A percentile compares a stretch with the other conserved stretches of the same genome.
These are phyloP conservation scores for Leucocoprinus sp. DNA, from an alignment of 768 basidiomycete genomes.

Conservation along the genomic window DNA sequence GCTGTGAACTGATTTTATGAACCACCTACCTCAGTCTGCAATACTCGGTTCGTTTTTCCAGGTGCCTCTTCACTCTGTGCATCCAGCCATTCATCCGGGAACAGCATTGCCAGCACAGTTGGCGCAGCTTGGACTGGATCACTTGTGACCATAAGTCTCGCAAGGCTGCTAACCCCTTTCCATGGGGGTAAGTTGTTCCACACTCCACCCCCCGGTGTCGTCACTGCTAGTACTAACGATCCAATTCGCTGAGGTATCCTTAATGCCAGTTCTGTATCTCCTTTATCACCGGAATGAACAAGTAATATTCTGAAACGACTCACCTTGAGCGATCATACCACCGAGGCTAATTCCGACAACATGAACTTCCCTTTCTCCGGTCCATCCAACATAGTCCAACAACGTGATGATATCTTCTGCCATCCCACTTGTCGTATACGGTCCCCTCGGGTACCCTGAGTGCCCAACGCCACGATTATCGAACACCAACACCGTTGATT, in stretches of 20 bases:
- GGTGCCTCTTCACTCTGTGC: conserved; percentile 43
- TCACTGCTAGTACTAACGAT: conserved; percentile 61
- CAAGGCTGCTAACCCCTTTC: conserved; percentile 28
- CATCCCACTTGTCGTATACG: conserved; percentile 73
- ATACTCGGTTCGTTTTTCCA: conserved; percentile 56
- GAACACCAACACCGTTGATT: conserved; percentile 64
- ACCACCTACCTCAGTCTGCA: conserved; percentile 42
- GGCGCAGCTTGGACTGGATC: conserved; percentile 42
- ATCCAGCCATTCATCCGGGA: conserved; percentile 54
- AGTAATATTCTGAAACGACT: no score
- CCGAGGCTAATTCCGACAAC: conserved; percentile 72
- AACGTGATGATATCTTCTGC: conserved; percentile 64
- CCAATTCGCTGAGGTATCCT: conserved; percentile 59
- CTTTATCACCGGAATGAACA: neutral
- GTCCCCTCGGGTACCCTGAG: conserved; percentile 61
- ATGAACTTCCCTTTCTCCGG: conserved; percentile 47
- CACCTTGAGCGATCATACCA: conserved; percentile 80
- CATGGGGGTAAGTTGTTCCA: conserved; percentile 56
- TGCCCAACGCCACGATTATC: conserved; percentile 83
- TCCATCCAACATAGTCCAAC: conserved; percentile 70
- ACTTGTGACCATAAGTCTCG: conserved; percentile 31
- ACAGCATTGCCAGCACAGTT: conserved; percentile 49
- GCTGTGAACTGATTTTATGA: neutral
- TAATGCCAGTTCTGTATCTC: conserved; percentile 50
- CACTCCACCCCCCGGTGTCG: conserved; percentile 52